Evolutionary conservation across 2,329 filamentous ascomycete genomes (phyloP).

Genomic region (Pseudocercospora pini-densiflorae): DNA sequence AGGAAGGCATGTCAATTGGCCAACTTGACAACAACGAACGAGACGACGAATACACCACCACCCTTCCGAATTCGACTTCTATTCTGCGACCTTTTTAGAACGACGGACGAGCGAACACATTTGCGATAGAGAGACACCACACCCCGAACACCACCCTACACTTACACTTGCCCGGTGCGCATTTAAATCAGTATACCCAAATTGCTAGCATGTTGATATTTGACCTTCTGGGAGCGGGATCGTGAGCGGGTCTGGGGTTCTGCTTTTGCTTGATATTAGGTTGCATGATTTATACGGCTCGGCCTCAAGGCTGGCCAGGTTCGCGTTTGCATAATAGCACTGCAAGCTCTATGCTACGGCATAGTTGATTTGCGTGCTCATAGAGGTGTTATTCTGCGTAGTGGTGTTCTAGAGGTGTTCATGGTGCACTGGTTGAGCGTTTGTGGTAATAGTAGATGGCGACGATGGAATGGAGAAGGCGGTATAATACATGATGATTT

Average conservation of each 20-base stretch:
- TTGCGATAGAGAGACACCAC: not conserved
- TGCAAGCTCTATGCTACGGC: not conserved
- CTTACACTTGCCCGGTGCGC: not conserved
- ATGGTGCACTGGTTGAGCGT: not conserved
- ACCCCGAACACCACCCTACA: not conserved
- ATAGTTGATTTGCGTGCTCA: not conserved
- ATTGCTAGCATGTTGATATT: slow-evolving; percentile 4
- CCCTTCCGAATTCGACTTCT: not conserved
- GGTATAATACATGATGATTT: not conserved
- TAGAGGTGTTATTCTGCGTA: not conserved
- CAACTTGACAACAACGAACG: not conserved
- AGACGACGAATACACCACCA: not conserved
- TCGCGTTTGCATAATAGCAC: not conserved
- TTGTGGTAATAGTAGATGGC: not conserved
- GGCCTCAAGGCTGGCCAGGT: not conserved
- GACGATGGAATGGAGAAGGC: not conserved
- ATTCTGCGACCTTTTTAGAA: not conserved
- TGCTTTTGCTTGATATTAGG: too few relatives aligned
- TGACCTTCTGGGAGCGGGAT: not conserved
- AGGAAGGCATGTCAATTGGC: too few relatives aligned
- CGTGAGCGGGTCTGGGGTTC: too few relatives aligned
- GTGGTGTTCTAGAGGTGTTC: not conserved
- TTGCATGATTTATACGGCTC: too few relatives aligned
- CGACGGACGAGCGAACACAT: not conserved
- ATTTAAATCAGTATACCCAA: slow-evolving; percentile 7